Evolutionary conservation across 2,329 filamentous ascomycete species (phyloP).

Genomic region (Penicillium corylophilum): DNA sequence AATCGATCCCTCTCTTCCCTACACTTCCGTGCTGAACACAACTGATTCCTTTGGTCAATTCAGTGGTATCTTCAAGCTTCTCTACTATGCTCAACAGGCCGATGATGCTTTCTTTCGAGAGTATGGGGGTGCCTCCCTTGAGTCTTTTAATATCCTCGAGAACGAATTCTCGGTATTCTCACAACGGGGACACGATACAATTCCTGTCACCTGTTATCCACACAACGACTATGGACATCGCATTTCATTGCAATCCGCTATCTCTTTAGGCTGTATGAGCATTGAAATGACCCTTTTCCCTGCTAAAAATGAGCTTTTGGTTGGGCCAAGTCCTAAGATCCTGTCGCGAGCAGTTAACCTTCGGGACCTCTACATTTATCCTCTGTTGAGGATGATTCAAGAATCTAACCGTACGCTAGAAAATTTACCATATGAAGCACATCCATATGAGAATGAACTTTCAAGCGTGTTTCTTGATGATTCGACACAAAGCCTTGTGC

Average conservation of each 20-base stretch:
- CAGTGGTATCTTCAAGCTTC: no score
- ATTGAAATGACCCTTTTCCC: slow-evolving; percentile 51
- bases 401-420: neutral
- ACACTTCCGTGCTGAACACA: no score
- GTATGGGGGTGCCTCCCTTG: no score
- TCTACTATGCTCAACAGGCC: no score
- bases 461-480: neutral
- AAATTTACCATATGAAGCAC: no score
- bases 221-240: slow-evolving; percentile 47
- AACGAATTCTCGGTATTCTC: no score
- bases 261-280: slow-evolving; percentile 41
- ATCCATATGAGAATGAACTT: no score
- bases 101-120: no score
- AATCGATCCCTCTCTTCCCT: no score
- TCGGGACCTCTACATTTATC: neutral
- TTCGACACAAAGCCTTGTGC: neutral
- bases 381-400: neutral
- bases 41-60: no score
- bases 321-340: neutral
- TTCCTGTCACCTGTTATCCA: slow-evolving; percentile 32
- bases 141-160: no score
- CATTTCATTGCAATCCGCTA: slow-evolving; percentile 41
- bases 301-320: neutral
- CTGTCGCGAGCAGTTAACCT: neutral
- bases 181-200: neutral